Evolutionary conservation across 805 yeast genomes (phyloP), one percentile per base, ranked within the genome.

Genomic region (Wickerhamiella cacticola): DNA sequence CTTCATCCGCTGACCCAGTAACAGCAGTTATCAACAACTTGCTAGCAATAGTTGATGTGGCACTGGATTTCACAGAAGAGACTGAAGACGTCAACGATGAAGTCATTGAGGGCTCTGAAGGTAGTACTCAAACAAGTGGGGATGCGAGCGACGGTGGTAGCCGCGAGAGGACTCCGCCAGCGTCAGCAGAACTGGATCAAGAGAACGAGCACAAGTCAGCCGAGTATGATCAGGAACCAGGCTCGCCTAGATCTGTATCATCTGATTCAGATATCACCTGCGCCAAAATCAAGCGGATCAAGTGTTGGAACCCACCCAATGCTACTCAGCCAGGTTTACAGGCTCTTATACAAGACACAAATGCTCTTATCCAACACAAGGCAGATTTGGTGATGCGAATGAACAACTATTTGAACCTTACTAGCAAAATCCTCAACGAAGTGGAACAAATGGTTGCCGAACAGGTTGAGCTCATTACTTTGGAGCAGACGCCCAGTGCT

Each of bases 301-400:
- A 41, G 16, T 12, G 13, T 6, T 48, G 47, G 47, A n/a, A 5
- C 15, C 50, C 50, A 3, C 45, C 45, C 3, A 7, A 19, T 13
- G 5, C 41, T 10, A 18, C 25, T 19, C 26, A 43, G 18, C 35
- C 35, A 5, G 50, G 39, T 2, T 28, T 48, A 7, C 16, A 4
- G 18, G 44, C 48, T 22, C 43, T 48, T 2, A 31, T 34, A 12
- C 41, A 19, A n/a, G 50, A 48, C 28, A 48, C 50, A 16, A n/a
- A 43, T 5, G 34, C 21, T 3, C 45, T 42, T 2, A 28, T 48
- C 13, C 41, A 34, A 16, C 21, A 26, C 13, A 48, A 48, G 45
- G 48, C 46, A 2, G 26, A n/a, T 15, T 18, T 38, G 12, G 48
- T 43, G 6, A 7, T 42, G 26, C 39, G 50, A 5, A 48, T 48